phyloP scores from a whole-genome alignment of 2,329 filamentous ascomycete species.

The Periconia sp. region DNA sequence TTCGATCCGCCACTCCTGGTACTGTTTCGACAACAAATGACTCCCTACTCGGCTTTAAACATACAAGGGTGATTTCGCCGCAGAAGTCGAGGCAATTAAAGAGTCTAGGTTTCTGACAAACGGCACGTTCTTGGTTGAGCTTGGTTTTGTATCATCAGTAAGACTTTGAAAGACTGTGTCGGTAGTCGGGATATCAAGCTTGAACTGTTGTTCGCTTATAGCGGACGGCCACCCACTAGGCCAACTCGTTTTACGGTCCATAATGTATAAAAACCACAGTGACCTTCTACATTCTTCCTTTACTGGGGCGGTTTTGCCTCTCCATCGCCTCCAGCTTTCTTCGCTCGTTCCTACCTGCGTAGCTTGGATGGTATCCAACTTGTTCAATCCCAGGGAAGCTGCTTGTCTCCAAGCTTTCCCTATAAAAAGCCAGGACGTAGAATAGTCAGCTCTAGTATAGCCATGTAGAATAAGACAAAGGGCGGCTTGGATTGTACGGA shows the following conservation, averaged over 20 bases:
- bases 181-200: conserved; percentile 30
- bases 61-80: conserved; percentile 11
- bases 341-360: not conserved
- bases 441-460: conserved; percentile 30
- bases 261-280: conserved; percentile 35
- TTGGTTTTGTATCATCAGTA: conserved; percentile 4
- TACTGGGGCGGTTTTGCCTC: conserved; percentile 14
- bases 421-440: conserved; percentile 29
- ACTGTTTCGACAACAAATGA: no score
- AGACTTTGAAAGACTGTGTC: conserved; percentile 25
- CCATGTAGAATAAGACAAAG: conserved; percentile 26
- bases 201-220: conserved; percentile 34
- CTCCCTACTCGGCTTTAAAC: no score
- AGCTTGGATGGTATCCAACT: conserved; percentile 22
- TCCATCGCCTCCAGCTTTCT: conserved; percentile 1
- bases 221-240: conserved; percentile 30
- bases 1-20: no score
- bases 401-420: conserved; percentile 38
- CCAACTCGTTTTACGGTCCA: conserved; percentile 31
- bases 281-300: conserved; percentile 32
- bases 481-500: conserved; percentile 30
- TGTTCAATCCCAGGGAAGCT: conserved; percentile 29
- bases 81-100: conserved; percentile 15
- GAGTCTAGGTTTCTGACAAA: conserved; percentile 27
- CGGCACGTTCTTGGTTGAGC: conserved; percentile 7